Conservation (phyloP, 2,329 filamentous ascomycete species). For the Colletotrichum sojae region DNA sequence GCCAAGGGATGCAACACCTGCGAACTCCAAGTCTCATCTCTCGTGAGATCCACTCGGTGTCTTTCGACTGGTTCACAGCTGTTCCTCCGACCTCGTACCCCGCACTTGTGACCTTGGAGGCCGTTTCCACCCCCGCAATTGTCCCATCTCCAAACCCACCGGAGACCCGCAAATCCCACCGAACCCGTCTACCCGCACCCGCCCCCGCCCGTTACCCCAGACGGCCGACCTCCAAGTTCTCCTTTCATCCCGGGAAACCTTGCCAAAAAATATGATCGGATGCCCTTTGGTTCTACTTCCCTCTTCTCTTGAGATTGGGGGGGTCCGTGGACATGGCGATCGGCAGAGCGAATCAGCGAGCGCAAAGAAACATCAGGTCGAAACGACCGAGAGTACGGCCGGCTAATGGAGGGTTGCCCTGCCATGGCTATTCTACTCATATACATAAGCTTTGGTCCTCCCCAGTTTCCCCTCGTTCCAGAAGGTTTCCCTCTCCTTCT, state of each 20-base stretch:
- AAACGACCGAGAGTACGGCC: slow-evolving; percentile 37
- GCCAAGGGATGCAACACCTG: slow-evolving; percentile 16
- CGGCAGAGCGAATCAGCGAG: slow-evolving; percentile 10
- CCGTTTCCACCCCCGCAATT: slow-evolving; percentile 30
- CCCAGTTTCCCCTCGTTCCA: slow-evolving; percentile 18
- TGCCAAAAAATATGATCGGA: neutral
- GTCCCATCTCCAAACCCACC: slow-evolving; percentile 23
- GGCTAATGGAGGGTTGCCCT: neutral
- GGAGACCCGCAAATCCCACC: neutral
- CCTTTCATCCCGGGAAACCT: neutral
- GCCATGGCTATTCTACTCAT: no score
- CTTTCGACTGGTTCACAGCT: slow-evolving; percentile 17
- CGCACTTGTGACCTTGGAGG: slow-evolving; percentile 21
- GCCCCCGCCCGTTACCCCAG: slow-evolving; percentile 17
- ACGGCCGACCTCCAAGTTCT: neutral
- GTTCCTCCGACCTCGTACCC: slow-evolving; percentile 27
- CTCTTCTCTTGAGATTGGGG: slow-evolving; percentile 8
- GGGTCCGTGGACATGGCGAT: neutral
- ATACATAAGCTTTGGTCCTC: slow-evolving; percentile 34
- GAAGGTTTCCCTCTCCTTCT: neutral
- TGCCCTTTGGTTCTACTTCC: neutral
- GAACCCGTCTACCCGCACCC: no score
- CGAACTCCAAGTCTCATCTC: slow-evolving; percentile 16
- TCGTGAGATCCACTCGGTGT: slow-evolving; percentile 26
- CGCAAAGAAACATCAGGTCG: slow-evolving; percentile 18